Evolutionary conservation across 1,139 yeast genomes (phyloP), one percentile per base, ranked within the genome.

Genomic region (Hansenula lynferdii): DNA sequence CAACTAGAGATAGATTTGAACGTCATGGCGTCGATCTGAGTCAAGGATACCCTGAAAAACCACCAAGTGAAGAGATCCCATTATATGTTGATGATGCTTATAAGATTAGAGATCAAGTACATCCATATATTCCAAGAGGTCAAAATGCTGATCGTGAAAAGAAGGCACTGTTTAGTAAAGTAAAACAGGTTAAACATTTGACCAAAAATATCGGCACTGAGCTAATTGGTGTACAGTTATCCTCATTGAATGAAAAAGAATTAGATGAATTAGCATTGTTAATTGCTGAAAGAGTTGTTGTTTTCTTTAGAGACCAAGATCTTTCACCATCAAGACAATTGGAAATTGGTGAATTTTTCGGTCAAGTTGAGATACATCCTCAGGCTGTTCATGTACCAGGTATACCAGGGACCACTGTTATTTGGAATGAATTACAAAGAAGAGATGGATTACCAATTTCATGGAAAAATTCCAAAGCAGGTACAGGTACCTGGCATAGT

Each of bases 121-220:
- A 54, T 24, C 43, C 44, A 20, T 72, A 66, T 47, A 56, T 64
- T 37, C 76, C 70, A 42, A 56, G 77, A 44, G 78, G 72, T 26
- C 58, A 58, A 40, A 62, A 63, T 45, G 78, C 77, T 27, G 77
- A 72, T 45, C 73, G 72, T 6, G 75, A 70, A 42, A 72, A 72
- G 60, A 70, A 67, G 51, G 70, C 74, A 9, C 54, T 72, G 34
- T 60, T 72, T 28, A 67, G 68, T 15, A 76, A 76, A 39, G 77
- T 77, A 17, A 64, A 57, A 39, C 70, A 71, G 49, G 76, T 72
- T 17, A 63, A 48, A 25, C 44, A 72, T 42, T 60, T 71, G 44
- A 69, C 76, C 35, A 68, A 65, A 41, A 65, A 70, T 42, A 58
- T 72, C 42, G 80, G 80, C 41, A 72, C 77, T 18, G 79, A 74